Conservation (phyloP, 139 green algal genomes). For the Tetratostichococcus sp. region DNA sequence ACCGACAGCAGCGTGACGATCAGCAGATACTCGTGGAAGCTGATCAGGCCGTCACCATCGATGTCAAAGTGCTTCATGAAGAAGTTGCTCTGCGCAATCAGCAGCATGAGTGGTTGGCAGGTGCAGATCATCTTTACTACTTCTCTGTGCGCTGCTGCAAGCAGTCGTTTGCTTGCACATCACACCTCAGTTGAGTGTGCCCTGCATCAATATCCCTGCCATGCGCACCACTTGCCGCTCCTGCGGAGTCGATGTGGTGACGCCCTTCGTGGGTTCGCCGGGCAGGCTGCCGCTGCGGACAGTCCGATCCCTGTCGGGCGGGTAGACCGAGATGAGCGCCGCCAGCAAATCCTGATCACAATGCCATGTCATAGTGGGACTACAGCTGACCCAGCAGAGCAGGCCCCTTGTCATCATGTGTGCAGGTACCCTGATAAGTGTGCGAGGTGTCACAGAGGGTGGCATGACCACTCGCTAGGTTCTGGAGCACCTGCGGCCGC, state of each 20-base stretch:
- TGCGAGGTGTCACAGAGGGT: no score
- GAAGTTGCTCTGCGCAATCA: constrained; percentile 14
- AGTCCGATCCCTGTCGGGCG: neutral
- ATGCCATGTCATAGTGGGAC: no score
- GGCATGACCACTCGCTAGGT: no score
- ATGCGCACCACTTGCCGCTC: neutral
- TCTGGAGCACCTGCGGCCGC: neutral
- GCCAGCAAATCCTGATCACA: neutral
- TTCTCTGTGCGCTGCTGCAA: no score
- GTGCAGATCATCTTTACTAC: no score
- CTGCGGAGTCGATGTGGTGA: neutral
- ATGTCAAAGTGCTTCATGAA: constrained; percentile 66
- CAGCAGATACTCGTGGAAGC: constrained; percentile 76
- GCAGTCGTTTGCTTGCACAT: no score
- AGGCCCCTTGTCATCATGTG: no score
- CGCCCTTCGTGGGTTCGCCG: neutral
- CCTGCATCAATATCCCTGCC: no score
- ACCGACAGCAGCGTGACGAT: constrained; percentile 67
- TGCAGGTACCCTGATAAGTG: no score
- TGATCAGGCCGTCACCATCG: constrained; percentile 57
- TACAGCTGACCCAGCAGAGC: no score
- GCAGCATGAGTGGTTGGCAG: no score
- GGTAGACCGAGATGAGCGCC: neutral
- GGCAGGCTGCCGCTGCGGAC: neutral
- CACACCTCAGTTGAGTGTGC: no score